Evolutionary conservation across 495 filamentous ascomycete genomes (phyloP).

Genomic region (Penicillium chermesinum): DNA sequence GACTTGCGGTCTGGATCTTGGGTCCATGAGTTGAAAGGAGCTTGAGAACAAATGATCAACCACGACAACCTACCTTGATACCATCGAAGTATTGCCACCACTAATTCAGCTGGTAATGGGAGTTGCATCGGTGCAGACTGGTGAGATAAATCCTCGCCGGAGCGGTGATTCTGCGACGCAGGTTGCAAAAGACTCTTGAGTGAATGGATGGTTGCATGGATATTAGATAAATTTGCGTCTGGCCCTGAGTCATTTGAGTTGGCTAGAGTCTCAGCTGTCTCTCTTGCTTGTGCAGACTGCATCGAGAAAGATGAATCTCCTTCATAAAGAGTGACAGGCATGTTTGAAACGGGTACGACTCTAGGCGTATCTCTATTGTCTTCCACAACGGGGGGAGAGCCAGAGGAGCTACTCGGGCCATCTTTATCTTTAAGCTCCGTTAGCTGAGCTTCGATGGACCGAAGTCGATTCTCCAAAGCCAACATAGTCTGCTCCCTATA

Average conservation of each 20-base stretch:
- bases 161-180: not conserved
- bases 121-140: not conserved
- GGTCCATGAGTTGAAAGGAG: not conserved
- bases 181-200: conserved; percentile 6
- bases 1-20: conserved; percentile 3
- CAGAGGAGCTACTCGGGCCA: not conserved
- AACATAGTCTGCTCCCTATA: not conserved
- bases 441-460: not conserved
- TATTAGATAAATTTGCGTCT: not conserved
- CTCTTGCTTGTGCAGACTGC: conserved; percentile 8
- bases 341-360: not conserved
- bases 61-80: conserved; percentile 4
- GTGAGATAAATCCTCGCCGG: not conserved
- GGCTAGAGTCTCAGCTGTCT: conserved; percentile 3
- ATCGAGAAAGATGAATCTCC: conserved; percentile 11
- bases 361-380: not conserved
- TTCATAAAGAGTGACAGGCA: conserved; percentile 3
- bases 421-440: not conserved
- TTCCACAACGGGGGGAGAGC: not conserved
- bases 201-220: conserved; percentile 2
- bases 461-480: conserved; percentile 1
- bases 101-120: conserved; percentile 8
- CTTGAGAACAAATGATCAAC: not conserved
- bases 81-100: conserved; percentile 5
- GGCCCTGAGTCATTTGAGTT: not conserved